These are phyloP conservation scores for Taphrina flavorubra DNA, from an alignment of 1,139 yeast species.

Conservation along the genomic window DNA sequence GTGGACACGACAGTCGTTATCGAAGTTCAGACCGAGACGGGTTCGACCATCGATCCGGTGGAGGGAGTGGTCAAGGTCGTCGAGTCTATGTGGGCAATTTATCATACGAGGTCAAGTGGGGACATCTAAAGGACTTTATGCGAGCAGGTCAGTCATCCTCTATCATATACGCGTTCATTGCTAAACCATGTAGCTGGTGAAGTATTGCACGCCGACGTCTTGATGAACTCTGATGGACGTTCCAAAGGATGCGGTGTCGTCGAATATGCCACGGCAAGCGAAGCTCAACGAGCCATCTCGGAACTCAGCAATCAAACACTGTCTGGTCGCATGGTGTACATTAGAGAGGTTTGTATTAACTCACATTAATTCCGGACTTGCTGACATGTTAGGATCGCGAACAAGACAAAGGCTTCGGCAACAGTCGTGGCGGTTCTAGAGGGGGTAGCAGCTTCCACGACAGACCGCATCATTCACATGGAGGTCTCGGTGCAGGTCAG, in stretches of 20 bases:
- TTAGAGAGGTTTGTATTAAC: slow-evolving; percentile 71
- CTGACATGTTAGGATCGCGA: slow-evolving; percentile 53
- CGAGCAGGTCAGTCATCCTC: slow-evolving; percentile 54
- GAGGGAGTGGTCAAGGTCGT: slow-evolving; percentile 50
- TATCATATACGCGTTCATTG: background rate
- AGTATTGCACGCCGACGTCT: slow-evolving; percentile 84
- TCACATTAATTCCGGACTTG: background rate
- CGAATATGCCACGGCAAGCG: slow-evolving; percentile 71
- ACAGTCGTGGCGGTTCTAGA: slow-evolving; percentile 31
- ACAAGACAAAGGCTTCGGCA: slow-evolving; percentile 48
- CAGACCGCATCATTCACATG: slow-evolving; percentile 27
- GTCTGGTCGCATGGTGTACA: slow-evolving; percentile 82
- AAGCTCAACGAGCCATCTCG: slow-evolving; percentile 76
- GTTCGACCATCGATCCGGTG: slow-evolving; percentile 6
- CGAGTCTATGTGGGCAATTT: slow-evolving; percentile 64
- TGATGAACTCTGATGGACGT: slow-evolving; percentile 80
- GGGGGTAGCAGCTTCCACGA: slow-evolving; percentile 36
- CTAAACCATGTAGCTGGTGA: slow-evolving; percentile 59
- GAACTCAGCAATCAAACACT: slow-evolving; percentile 70
- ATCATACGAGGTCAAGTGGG: slow-evolving; percentile 67
- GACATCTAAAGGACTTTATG: slow-evolving; percentile 67
- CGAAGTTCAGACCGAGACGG: slow-evolving; percentile 12
- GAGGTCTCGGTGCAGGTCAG: slow-evolving; percentile 34
- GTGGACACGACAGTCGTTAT: slow-evolving; percentile 18
- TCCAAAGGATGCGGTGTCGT: slow-evolving; percentile 80